Evolutionary conservation across 345 rosid genomes (phyloP), one percentile per base, ranked within the genome.

Genomic region (Nephelium lappaceum): DNA sequence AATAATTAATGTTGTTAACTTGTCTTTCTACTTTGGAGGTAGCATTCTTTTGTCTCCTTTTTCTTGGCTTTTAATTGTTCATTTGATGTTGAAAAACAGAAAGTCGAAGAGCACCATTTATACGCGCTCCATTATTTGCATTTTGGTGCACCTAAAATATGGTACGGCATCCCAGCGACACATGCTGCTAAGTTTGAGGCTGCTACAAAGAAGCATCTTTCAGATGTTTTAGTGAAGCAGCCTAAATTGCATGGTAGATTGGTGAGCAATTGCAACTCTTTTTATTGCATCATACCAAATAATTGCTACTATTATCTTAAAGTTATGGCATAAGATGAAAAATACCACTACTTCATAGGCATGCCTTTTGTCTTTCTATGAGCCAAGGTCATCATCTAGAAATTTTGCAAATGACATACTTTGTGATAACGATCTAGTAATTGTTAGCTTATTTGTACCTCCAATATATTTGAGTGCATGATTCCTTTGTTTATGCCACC

Each of bases 101-200:
- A 87, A 75, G 85, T 83, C 71, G 91, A 89, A 87, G 89, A 88
- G 78, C 94, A 89, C 82, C 85, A 86, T 78, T 81, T 93, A 74
- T 88, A 90, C 81, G 82, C 87, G 9, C 84, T 93, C 74, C 81
- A 75, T 82, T 91, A 88, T 85, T 57, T 82, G 88, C 98, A 93
- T 86, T 3, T 87, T 69, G 98, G 98, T 63, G 85, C 84, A 76
- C 93, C 93, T 15, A 88, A 85, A 85, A 82, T 93, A 45, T 89
- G 96, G 98, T 85, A 88, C 82, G 76, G 81, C 63, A 78, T 88
- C 78, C 92, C 98, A 0, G 86, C 64, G 67, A 84, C 85, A 81
- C 83, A 76, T 83, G 79, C 73, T 8, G 67, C 73, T 39, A 80
- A 88, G 76, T 89, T 86, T 82, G 83, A 83, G 73, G 77, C 82